Evolutionary conservation across 805 yeast species (phyloP).

Genomic region (Starmerella apis): DNA sequence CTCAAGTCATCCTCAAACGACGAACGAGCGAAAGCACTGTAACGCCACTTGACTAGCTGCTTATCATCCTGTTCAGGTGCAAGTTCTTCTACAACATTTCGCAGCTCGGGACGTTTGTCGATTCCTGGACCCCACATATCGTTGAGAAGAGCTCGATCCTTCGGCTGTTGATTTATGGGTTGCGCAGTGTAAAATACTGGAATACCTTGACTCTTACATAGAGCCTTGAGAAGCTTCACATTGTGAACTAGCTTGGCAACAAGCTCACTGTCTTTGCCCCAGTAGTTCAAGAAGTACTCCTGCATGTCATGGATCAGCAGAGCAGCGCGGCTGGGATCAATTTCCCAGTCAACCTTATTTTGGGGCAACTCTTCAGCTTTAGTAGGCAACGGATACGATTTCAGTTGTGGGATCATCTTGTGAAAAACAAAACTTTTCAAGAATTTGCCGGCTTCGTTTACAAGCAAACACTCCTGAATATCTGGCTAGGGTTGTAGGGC

Average conservation of each 20-base stretch:
- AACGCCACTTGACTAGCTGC: slow-evolving; percentile 16
- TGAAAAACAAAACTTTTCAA: background rate
- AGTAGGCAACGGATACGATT: slow-evolving; percentile 8
- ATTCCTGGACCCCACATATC: slow-evolving; percentile 21
- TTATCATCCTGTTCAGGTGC: slow-evolving; percentile 13
- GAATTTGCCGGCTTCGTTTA: background rate
- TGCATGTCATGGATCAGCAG: slow-evolving; percentile 21
- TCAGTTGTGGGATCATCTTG: slow-evolving; percentile 16
- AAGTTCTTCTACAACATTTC: slow-evolving; percentile 5
- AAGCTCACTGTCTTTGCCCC: slow-evolving; percentile 16
- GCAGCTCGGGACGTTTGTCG: slow-evolving; percentile 8
- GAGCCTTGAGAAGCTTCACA: slow-evolving; percentile 1
- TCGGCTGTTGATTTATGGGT: slow-evolving; percentile 14
- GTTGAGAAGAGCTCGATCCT: slow-evolving; percentile 16
- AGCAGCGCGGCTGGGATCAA: slow-evolving; percentile 16
- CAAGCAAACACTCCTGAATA: background rate
- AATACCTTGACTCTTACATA: slow-evolving; percentile 15
- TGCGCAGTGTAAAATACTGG: slow-evolving; percentile 21
- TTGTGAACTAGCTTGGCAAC: slow-evolving; percentile 8
- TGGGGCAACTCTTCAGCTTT: slow-evolving; percentile 7
- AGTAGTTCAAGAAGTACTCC: slow-evolving; percentile 17
- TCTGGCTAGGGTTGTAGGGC: background rate
- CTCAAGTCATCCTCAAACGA: slow-evolving; percentile 5
- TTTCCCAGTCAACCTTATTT: slow-evolving; percentile 14
- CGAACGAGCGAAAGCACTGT: slow-evolving; percentile 17